phyloP scores from a whole-genome alignment of 352 stramenopile genomes.

The Phytophthora tentaculata region DNA sequence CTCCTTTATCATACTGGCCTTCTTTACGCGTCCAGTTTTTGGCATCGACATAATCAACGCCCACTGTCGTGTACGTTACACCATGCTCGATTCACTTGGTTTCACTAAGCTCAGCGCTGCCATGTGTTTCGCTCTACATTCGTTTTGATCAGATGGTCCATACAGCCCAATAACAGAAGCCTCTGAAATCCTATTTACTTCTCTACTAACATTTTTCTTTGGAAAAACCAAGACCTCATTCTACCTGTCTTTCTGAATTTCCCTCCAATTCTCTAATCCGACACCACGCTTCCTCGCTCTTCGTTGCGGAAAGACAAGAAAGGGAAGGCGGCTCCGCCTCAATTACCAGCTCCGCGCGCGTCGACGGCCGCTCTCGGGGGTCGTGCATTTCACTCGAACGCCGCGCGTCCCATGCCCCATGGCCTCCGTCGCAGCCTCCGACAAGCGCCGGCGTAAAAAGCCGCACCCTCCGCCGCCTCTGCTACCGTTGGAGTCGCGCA shows the following conservation, averaged over 20 bases:
- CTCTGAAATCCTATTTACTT: not conserved
- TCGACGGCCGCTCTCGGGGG: slow-evolving; percentile 10
- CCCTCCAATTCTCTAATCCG: not conserved
- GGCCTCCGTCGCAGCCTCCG: slow-evolving; percentile 9
- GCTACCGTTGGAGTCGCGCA: slow-evolving; percentile 8
- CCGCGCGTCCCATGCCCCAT: slow-evolving; percentile 21
- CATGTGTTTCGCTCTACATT: slow-evolving; percentile 4
- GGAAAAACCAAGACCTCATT: not conserved
- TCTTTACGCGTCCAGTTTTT: slow-evolving; percentile 11
- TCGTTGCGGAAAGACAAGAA: slow-evolving; percentile 26
- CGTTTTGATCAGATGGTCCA: slow-evolving; percentile 6
- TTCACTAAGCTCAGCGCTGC: slow-evolving; percentile 5
- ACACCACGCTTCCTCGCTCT: slow-evolving; percentile 8
- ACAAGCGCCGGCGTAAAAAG: slow-evolving; percentile 23
- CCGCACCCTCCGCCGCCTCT: slow-evolving; percentile 8
- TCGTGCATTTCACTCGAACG: slow-evolving; percentile 14
- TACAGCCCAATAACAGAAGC: not conserved
- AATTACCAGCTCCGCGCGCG: slow-evolving; percentile 12
- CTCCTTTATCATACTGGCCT: slow-evolving; percentile 14
- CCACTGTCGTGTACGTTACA: slow-evolving; percentile 6
- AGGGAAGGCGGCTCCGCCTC: not conserved
- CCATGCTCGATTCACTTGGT: slow-evolving; percentile 2
- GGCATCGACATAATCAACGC: slow-evolving; percentile 9
- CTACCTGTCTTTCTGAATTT: not conserved
- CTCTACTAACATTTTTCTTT: not conserved